A percentile compares a stretch with the other conserved stretches of the same genome.
Conservation (phyloP, 2,329 filamentous ascomycete species). For the Ophiostoma pallidulum region DNA sequence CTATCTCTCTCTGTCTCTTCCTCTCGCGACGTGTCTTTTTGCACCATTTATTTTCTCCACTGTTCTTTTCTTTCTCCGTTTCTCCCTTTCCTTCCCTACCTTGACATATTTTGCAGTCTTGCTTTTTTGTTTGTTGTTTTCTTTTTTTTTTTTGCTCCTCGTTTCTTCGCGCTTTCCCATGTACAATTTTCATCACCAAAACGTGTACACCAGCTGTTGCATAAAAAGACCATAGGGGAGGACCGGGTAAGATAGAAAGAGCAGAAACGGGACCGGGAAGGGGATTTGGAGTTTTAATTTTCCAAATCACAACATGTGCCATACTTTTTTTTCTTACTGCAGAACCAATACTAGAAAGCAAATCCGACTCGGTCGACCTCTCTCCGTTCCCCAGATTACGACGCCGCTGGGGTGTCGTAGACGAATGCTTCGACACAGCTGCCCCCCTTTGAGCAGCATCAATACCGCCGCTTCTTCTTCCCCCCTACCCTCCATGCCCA, state of each 20-base stretch:
- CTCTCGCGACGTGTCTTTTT: background rate
- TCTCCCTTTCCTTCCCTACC: background rate
- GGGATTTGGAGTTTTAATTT: background rate
- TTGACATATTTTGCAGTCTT: too few species aligned
- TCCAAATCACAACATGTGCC: too few species aligned
- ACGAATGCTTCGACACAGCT: too few species aligned
- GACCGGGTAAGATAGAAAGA: background rate
- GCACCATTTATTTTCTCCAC: constrained; percentile 5
- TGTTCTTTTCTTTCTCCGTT: background rate
- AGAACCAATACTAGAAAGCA: too few species aligned
- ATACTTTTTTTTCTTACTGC: too few species aligned
- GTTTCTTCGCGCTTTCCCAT: constrained; percentile 1
- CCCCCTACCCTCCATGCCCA: background rate
- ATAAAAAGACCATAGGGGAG: constrained; percentile 7
- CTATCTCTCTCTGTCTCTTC: too few species aligned
- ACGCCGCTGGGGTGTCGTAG: too few species aligned
- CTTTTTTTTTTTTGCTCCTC: background rate
- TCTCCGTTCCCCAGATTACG: too few species aligned
- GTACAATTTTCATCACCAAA: constrained; percentile 8
- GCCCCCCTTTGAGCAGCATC: too few species aligned
- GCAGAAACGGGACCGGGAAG: background rate
- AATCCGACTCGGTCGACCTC: too few species aligned
- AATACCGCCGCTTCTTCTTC: background rate
- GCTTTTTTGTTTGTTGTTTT: background rate
- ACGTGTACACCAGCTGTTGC: constrained; percentile 18